These are phyloP conservation scores for Zygoascus ofunaensis DNA, from an alignment of 805 yeast species.

Conservation along the genomic window DNA sequence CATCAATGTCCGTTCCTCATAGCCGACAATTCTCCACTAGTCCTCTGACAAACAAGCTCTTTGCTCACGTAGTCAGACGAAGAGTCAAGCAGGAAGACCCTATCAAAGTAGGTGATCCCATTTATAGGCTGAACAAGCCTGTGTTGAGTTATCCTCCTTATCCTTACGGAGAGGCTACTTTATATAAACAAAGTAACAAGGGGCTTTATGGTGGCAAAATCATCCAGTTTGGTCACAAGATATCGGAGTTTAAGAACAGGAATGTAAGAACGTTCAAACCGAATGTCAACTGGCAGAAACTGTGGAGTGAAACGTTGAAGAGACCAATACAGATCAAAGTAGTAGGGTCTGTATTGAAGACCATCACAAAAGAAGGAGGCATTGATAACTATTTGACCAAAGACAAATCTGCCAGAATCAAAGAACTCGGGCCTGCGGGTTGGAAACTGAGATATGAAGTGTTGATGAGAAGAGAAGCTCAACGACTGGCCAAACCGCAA, in stretches of 20 bases:
- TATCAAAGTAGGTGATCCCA: conserved; percentile 45
- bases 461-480: conserved; percentile 37
- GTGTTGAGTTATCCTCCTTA: conserved; percentile 48
- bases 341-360: conserved; percentile 72
- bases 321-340: conserved; percentile 49
- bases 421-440: conserved; percentile 86
- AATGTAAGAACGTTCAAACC: conserved; percentile 71
- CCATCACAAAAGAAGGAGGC: conserved; percentile 91
- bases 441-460: conserved; percentile 82
- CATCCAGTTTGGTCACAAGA: conserved; percentile 63
- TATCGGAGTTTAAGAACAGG: conserved; percentile 70
- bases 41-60: conserved; percentile 13
- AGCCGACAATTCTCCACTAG: conserved; percentile 7
- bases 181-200: conserved; percentile 74
- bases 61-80: conserved; percentile 24
- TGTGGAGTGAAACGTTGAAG: conserved; percentile 79
- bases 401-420: conserved; percentile 80
- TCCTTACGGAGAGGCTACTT: conserved; percentile 68
- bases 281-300: conserved; percentile 60
- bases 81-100: conserved; percentile 17
- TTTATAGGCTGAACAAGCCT: conserved; percentile 33
- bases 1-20: background rate
- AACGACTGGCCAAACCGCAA: conserved; percentile 34
- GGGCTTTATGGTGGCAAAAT: conserved; percentile 90
- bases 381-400: conserved; percentile 80